Conservation (phyloP, 331 rosid genomes). For the Quercus tomentella region DNA sequence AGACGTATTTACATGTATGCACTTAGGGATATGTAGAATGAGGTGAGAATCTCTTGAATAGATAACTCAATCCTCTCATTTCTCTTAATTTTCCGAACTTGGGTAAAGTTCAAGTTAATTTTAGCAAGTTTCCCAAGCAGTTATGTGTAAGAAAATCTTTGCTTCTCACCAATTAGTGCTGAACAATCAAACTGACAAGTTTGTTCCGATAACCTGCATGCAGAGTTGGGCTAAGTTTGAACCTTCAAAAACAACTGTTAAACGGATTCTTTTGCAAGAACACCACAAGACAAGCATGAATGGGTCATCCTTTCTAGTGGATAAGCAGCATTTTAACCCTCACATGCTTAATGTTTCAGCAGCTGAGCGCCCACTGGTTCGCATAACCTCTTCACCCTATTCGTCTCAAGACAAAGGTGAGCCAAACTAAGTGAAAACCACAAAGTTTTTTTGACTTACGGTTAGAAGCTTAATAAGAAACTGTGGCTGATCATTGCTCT, state of each 20-base stretch:
- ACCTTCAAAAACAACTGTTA: constrained; percentile 76
- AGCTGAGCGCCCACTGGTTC: constrained; percentile 30
- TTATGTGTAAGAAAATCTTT: background rate
- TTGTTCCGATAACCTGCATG: constrained; percentile 12
- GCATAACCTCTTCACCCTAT: constrained; percentile 36
- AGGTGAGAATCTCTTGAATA: background rate
- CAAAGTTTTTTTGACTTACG: background rate
- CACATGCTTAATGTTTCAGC: constrained; percentile 32
- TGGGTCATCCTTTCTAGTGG: constrained; percentile 26
- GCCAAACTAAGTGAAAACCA: constrained; percentile 12
- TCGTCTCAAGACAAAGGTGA: constrained; percentile 43
- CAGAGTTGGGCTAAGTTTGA: constrained; percentile 78
- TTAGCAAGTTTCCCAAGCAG: too few relatives aligned
- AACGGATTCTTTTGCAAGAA: constrained; percentile 71
- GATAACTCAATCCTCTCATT: background rate
- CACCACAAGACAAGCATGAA: constrained; percentile 35
- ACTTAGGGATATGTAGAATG: background rate
- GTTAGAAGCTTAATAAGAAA: background rate
- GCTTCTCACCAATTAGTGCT: background rate
- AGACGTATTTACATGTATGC: too few relatives aligned
- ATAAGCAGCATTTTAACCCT: constrained; percentile 33
- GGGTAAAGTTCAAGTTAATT: too few relatives aligned
- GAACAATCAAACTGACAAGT: background rate
- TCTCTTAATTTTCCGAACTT: background rate
- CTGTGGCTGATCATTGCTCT: constrained; percentile 1